Conservation (phyloP, 306 rosid genomes). For the Cucurbita maxima region DNA sequence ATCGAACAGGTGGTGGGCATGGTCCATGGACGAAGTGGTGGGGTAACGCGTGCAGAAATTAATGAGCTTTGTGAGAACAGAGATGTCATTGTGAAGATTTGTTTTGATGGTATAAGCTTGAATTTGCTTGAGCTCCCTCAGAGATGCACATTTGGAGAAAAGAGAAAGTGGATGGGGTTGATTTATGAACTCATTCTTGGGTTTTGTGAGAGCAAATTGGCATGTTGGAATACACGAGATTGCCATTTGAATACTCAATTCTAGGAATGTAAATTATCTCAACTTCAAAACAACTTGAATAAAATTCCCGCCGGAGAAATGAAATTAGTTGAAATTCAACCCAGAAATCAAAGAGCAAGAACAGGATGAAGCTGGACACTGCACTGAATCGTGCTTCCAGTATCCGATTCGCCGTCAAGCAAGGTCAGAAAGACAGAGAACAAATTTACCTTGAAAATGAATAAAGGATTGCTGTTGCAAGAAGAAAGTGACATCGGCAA, state of each 20-base stretch:
- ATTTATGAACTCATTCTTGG: conserved; percentile 8
- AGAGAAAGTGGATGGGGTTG: conserved; percentile 31
- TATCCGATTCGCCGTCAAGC: not conserved
- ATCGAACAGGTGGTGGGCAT: conserved; percentile 46
- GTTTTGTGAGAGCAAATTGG: conserved; percentile 26
- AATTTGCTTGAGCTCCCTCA: conserved; percentile 50
- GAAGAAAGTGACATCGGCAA: conserved; percentile 1
- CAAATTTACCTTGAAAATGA: conserved; percentile 21
- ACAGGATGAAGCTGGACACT: not conserved
- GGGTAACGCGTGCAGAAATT: conserved; percentile 38
- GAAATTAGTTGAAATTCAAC: not conserved
- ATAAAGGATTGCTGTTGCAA: conserved; percentile 11
- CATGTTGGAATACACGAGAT: conserved; percentile 21
- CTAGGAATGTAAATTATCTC: not conserved
- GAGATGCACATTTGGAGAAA: conserved; percentile 49
- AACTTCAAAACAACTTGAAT: not conserved
- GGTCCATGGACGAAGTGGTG: conserved; percentile 28
- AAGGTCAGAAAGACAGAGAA: not conserved
- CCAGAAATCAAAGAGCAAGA: not conserved
- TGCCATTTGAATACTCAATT: conserved; percentile 20
- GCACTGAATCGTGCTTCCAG: too few relatives aligned
- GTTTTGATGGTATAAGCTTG: conserved; percentile 62
- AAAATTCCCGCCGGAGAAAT: not conserved
- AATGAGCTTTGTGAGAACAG: conserved; percentile 42
- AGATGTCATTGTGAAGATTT: conserved; percentile 32